Evolutionary conservation across 2,329 filamentous ascomycete genomes (phyloP), one percentile per base, ranked within the genome.

Genomic region (Scedosporium apiospermum): DNA sequence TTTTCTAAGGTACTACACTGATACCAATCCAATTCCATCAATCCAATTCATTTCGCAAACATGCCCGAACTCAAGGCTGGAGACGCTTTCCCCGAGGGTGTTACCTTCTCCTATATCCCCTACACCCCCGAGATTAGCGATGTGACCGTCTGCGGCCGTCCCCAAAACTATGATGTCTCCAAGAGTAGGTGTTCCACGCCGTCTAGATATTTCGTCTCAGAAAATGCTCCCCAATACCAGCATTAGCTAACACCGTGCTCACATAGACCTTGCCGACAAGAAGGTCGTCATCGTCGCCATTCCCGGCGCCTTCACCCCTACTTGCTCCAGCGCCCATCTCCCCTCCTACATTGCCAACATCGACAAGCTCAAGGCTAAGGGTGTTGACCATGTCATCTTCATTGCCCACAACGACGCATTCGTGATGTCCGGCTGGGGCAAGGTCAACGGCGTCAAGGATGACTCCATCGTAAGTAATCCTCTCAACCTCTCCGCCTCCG

Each of bases 391-490:
- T 66, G 85, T 96, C 70, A 84, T 91, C 68, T 85, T 95, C 71
- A 88, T 96, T 71, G 89, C 91, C 64, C 88, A 80, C 80, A 96
- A 96, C 77, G 92, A 96, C 77, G 80, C 87, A 66, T 96, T 82
- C 73, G 91, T 96, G 75, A 93, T 93, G 90, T 88, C 86, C 69
- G 91, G 89, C 62, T 95, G 90, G 90, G 88, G 86, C 77, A 96
- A 96, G 84, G 91, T 91, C 71, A 93, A 96, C 77, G 82, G 82
- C 61, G 81, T 93, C 71, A 87, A 84, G 71, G 85, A 87, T 66
- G 88, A 93, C 68, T 81, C 74, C 64, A 81, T 85, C 67, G 81
- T 84, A 68, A 68, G 81, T 74, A 61, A 61, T 57, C 41, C 58
- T 51, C 6, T 12, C 59, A 61, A 53, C 41, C 57, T 51, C 6